Base-by-base conservation (phyloP, 2,329 filamentous ascomycete genomes). In the Phialophora chinensis region DNA sequence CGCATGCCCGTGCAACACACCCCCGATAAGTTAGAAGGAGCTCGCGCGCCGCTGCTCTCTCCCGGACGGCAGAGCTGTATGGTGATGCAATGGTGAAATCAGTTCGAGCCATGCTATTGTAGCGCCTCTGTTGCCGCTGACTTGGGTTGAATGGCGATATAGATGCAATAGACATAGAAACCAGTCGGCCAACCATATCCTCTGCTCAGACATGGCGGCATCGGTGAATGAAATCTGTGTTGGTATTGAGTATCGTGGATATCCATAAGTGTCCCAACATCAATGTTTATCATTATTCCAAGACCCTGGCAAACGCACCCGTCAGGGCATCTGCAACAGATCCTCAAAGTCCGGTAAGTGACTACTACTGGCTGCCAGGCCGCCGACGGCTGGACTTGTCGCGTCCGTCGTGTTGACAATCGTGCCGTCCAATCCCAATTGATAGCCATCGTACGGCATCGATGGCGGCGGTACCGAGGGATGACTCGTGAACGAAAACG, bases 401-500 rank as follows among this genome's bases (percentile, higher is more conserved):
- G 25, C 20, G 31, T 59, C 33, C 11, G 38, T 20, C 6, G 62
- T 12, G 23, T 47, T 59, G 27, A 59, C 59, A 4, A 61, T 42
- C 17, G 55, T 23, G n/a, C 59, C 44, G 12, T 64, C 60, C 7
- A 59, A 54, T 5, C 29, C 55, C 12, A 58, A 38, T 5, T 64
- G 61, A 42, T 67, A 56, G 23, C 44, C 59, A 49, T 60, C 57
- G 33, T 65, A 67, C 17, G 65, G 49, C 54, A 62, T 55, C 12
- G 59, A 17, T 33, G 2, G 23, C 58, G 2, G 23, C 58, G 4
- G 31, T 10, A 38, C 31, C 47, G 23, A 29, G 25, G 25, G 58
- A 33, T n/a, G 27, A 20, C 53, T 55, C 33, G 59, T 62, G 47
- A 68, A 63, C 1, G 61, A 35, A 44, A 69, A 69, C 5, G 65